Evolutionary conservation across 495 filamentous ascomycete genomes (phyloP).

Genomic region (Tuber brumale): DNA sequence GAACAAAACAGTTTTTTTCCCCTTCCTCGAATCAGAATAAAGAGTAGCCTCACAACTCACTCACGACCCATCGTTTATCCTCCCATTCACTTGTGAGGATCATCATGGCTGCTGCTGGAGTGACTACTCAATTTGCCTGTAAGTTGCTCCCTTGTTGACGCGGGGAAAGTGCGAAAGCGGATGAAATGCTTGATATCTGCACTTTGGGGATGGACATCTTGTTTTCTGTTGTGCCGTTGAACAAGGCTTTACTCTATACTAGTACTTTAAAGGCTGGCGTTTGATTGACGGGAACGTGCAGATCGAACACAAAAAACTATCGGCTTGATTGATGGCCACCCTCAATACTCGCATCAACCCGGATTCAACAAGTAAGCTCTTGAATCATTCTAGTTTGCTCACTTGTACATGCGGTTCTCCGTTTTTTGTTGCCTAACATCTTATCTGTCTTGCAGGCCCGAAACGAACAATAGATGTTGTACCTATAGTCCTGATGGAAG

Average conservation of each 20-base stretch:
- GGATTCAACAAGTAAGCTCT: conserved; percentile 62
- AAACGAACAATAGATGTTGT: conserved; percentile 90
- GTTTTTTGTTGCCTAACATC: conserved; percentile 7
- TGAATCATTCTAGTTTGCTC: conserved; percentile 5
- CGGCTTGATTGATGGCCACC: conserved; percentile 82
- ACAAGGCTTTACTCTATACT: background rate
- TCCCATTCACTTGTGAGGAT: conserved; percentile 43
- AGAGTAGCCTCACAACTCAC: conserved; percentile 20
- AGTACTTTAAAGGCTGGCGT: conserved; percentile 17
- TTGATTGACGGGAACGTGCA: conserved; percentile 15
- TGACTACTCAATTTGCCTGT: conserved; percentile 42
- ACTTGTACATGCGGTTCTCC: background rate
- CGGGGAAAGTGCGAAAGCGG: background rate
- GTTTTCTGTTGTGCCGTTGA: background rate
- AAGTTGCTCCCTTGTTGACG: conserved; percentile 17
- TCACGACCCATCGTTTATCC: conserved; percentile 23
- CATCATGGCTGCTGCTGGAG: conserved; percentile 35
- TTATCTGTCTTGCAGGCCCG: conserved; percentile 54
- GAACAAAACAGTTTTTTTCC: background rate
- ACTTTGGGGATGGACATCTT: conserved; percentile 14
- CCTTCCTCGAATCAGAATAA: conserved; percentile 20
- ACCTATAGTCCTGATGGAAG: conserved; percentile 89
- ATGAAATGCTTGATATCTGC: background rate
- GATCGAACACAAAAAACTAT: conserved; percentile 91
- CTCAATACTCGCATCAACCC: conserved; percentile 75